Conservation (phyloP, 257 asterid genomes). For the Cinchona pubescens region DNA sequence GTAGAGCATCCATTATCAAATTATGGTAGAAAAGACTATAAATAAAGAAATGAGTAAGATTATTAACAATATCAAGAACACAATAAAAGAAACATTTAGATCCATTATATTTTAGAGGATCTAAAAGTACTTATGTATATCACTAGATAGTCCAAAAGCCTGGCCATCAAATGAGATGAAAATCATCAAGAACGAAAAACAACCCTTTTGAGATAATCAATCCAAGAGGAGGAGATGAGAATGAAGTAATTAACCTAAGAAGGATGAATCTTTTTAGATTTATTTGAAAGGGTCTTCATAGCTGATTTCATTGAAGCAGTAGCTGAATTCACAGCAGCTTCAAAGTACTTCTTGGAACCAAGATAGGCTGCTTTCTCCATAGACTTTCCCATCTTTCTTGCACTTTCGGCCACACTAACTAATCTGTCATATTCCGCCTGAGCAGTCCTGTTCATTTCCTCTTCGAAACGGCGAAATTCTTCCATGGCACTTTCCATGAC, state of each 20-base stretch:
- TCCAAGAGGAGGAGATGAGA: no score
- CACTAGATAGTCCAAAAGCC: neutral
- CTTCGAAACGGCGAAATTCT: slow-evolving; percentile 68
- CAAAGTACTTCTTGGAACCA: slow-evolving; percentile 74
- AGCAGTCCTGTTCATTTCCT: slow-evolving; percentile 56
- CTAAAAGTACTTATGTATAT: neutral
- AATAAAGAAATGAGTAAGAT: neutral
- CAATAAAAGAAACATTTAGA: neutral
- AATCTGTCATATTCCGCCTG: slow-evolving; percentile 47
- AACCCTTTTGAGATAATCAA: neutral
- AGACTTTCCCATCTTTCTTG: slow-evolving; percentile 53
- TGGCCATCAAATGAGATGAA: neutral
- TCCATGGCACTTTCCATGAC: slow-evolving; percentile 93
- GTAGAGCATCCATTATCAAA: neutral
- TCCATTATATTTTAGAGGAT: neutral
- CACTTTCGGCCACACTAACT: slow-evolving; percentile 47
- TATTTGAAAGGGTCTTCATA: slow-evolving; percentile 43
- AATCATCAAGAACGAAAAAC: neutral
- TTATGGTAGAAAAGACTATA: neutral
- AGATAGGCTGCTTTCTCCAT: slow-evolving; percentile 58
- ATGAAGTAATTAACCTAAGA: slow-evolving; percentile 36
- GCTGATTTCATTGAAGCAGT: slow-evolving; percentile 81
- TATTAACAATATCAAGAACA: neutral
- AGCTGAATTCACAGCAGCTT: slow-evolving; percentile 74
- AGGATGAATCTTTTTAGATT: slow-evolving; percentile 79